Evolutionary conservation across 106 monocot genomes (phyloP).

Genomic region (Dioscorea dumetorum): DNA sequence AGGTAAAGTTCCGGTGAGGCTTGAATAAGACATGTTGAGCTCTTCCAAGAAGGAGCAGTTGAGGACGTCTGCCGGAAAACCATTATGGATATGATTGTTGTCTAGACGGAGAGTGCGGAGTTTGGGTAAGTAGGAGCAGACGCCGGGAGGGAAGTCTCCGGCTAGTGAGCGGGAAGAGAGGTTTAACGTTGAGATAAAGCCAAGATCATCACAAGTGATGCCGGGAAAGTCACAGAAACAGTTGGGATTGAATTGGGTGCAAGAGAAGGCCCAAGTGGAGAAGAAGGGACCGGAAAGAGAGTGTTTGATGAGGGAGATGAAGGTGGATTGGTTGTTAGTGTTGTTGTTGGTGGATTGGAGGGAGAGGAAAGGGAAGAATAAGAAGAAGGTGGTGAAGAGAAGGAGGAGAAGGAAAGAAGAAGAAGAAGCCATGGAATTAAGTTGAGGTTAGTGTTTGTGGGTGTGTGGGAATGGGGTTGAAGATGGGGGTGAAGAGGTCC

Average conservation of each 20-base stretch:
- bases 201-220: slow-evolving; percentile 42
- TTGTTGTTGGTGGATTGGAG: background rate
- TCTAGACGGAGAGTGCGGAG: slow-evolving; percentile 51
- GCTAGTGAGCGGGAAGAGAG: slow-evolving; percentile 49
- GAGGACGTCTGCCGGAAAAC: slow-evolving; percentile 49
- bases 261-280: slow-evolving; percentile 34
- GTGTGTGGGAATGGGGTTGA: no score
- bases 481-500: no score
- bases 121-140: slow-evolving; percentile 50
- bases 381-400: background rate
- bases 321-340: slow-evolving; percentile 28
- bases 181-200: slow-evolving; percentile 46
- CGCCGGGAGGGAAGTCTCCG: slow-evolving; percentile 53
- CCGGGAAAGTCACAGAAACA: slow-evolving; percentile 58
- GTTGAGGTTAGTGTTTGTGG: background rate
- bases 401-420: background rate
- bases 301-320: slow-evolving; percentile 57
- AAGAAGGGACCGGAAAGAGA: slow-evolving; percentile 49
- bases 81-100: slow-evolving; percentile 38
- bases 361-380: background rate
- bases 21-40: slow-evolving; percentile 54
- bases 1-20: slow-evolving; percentile 52
- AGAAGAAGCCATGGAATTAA: background rate
- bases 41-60: slow-evolving; percentile 66
- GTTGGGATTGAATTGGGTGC: slow-evolving; percentile 1